These are phyloP conservation scores for Plasmodium falciparum DNA, from an alignment of 169 alveolate genomes.

Conservation along the genomic window DNA sequence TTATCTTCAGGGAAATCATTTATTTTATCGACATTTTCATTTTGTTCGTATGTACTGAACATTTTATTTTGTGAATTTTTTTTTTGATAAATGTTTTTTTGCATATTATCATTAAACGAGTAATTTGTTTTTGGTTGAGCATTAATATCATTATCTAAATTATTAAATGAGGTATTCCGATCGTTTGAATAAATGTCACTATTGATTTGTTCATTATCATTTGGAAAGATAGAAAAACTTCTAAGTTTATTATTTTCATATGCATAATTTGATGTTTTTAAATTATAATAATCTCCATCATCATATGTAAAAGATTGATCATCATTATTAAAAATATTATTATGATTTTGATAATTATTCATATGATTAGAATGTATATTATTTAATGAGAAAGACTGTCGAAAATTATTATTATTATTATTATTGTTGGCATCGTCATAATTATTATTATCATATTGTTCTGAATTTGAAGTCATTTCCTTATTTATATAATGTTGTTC, in stretches of 20 bases:
- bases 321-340: not conserved
- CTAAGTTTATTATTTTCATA: constrained; percentile 23
- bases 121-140: constrained; percentile 19
- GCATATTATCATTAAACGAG: constrained; percentile 22
- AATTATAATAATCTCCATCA: constrained; percentile 17
- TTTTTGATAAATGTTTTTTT: constrained; percentile 23
- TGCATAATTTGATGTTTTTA: constrained; percentile 18
- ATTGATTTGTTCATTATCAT: constrained; percentile 23
- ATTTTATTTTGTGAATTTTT: constrained; percentile 9
- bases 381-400: too few species aligned
- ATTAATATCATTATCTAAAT: too few species aligned
- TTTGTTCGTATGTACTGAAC: constrained; percentile 14
- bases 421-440: constrained; percentile 1
- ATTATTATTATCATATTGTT: not conserved
- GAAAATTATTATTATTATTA: not conserved
- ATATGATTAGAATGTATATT: not conserved
- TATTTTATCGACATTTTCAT: not conserved
- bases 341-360: not conserved
- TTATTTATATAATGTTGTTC: constrained; percentile 8
- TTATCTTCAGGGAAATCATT: not conserved
- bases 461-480: not conserved
- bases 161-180: too few species aligned
- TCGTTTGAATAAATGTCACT: not conserved
- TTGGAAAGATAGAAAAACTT: constrained; percentile 18
- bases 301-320: constrained; percentile 10